Evolutionary conservation across 139 green algal species (phyloP), one percentile per base, ranked within the genome.

Genomic region (Chlorella sorokiniana): DNA sequence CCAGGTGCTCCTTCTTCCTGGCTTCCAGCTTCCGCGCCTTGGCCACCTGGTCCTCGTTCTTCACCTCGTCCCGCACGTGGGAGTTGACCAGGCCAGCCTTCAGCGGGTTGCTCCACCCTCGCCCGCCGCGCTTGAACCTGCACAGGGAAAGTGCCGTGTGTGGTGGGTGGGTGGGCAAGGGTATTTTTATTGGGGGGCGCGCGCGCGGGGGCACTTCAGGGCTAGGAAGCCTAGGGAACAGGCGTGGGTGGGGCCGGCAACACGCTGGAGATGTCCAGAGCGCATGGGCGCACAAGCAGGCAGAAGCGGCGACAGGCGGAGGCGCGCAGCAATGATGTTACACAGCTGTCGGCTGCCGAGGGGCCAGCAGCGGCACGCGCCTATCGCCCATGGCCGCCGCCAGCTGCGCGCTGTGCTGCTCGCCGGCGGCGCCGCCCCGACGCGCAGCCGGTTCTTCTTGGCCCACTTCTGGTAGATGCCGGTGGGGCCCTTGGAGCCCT

Each of bases 401-500:
- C 48, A 64, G 69, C 71, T 29, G 25, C 22, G 35, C 70, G 45
- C 40, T 74, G 61, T 56, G 52, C 78, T 45, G 51, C 63, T 59
- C 65, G 73, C 40, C 88, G 87, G 20, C 78, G 63, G 6, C 69
- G 37, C 73, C 52, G 35, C 64, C 0, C 84, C 85, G 29, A 97
- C 78, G 1, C 81, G 78, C 82, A 87, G 64, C 85, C 94, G 91
- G 63, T 87, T 91, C 56, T 86, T 70, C 65, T 89, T 90, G 22
- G 85, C 80, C 93, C 93, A 96, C 72, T 89, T 92, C 74, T 91
- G 65, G 81, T 96, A 97, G 40, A 94, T 29, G 45, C 83, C 83
- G 0, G 82, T 82, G 7, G 84, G 63, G 2, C 48, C 84, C 27
- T 93, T 79, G 73, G 70, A 62, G 20, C 81, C 40, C 81, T 80